Conservation (phyloP, 352 stramenopile genomes). For the Phytopythium kandeliae region DNA sequence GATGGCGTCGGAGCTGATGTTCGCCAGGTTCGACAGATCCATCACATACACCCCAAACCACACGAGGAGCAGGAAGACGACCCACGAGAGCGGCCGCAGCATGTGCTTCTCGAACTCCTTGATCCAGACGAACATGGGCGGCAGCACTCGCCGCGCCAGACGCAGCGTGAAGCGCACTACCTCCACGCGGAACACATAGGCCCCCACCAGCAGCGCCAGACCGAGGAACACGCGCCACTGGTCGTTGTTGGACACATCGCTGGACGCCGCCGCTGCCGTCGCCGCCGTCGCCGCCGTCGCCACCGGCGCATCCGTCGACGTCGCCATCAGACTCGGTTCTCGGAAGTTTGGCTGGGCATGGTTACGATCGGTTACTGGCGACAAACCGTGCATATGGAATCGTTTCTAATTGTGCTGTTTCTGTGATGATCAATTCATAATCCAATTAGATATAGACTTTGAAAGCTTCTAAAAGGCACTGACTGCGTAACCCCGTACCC, state of each 20-base stretch:
- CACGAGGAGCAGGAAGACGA: conserved; percentile 71
- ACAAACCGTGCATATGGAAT: too few species aligned
- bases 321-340: not conserved
- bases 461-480: not conserved
- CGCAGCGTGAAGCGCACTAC: conserved; percentile 70
- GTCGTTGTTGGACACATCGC: conserved; percentile 27
- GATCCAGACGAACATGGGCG: conserved; percentile 60
- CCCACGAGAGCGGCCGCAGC: conserved; percentile 66
- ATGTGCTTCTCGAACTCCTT: conserved; percentile 84
- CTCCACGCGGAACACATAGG: conserved; percentile 74
- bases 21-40: conserved; percentile 37
- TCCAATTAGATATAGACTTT: too few species aligned
- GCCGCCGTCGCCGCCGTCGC: not conserved
- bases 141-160: conserved; percentile 51
- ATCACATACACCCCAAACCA: conserved; percentile 71
- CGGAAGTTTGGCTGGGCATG: not conserved
- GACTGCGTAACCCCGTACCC: not conserved
- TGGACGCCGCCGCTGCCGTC: not conserved
- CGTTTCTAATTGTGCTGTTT: too few species aligned
- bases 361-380: not conserved
- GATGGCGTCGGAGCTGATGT: conserved; percentile 36
- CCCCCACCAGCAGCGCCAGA: conserved; percentile 53
- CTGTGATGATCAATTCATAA: too few species aligned
- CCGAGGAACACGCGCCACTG: conserved; percentile 77
- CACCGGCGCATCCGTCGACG: not conserved